These are phyloP conservation scores for Ambrosiella xylebori DNA, from an alignment of 2,329 filamentous ascomycete genomes.

Conservation along the genomic window DNA sequence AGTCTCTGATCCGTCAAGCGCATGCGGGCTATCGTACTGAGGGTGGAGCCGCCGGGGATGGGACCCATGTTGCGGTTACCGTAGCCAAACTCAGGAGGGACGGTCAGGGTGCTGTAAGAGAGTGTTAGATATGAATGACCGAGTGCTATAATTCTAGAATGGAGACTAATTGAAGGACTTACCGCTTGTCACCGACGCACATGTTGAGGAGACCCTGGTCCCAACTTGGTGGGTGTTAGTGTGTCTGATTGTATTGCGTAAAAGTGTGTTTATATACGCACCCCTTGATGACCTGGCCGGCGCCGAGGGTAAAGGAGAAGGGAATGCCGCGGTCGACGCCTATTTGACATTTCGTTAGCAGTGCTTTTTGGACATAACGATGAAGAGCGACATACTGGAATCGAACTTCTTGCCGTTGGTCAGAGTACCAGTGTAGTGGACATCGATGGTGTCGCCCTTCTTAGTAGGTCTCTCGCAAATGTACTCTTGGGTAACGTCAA, in stretches of 20 bases:
- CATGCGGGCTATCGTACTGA: constrained; percentile 34
- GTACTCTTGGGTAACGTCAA: constrained; percentile 57
- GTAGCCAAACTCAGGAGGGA: constrained; percentile 76
- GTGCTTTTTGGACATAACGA: constrained; percentile 1
- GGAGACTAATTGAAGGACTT: constrained; percentile 15
- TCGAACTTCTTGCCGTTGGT: constrained; percentile 67
- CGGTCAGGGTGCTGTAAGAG: constrained; percentile 51
- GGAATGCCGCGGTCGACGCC: constrained; percentile 61
- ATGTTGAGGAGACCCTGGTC: constrained; percentile 79
- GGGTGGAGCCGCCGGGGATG: constrained; percentile 64
- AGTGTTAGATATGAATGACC: constrained; percentile 13
- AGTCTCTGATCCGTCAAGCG: background rate
- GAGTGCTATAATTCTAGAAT: background rate
- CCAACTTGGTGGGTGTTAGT: constrained; percentile 39
- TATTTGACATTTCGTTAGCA: constrained; percentile 15
- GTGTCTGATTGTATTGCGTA: constrained; percentile 13
- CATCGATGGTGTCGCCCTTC: constrained; percentile 61
- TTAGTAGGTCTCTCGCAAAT: constrained; percentile 64
- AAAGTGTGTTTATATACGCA: constrained; percentile 24
- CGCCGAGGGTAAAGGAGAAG: constrained; percentile 63
- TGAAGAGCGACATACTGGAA: constrained; percentile 33
- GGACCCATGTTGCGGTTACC: constrained; percentile 60
- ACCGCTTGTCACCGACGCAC: constrained; percentile 85
- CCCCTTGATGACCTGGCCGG: constrained; percentile 78
- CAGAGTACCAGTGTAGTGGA: constrained; percentile 80